phyloP scores from a whole-genome alignment of 805 yeast genomes.

The Saccharomycopsis amapae region DNA sequence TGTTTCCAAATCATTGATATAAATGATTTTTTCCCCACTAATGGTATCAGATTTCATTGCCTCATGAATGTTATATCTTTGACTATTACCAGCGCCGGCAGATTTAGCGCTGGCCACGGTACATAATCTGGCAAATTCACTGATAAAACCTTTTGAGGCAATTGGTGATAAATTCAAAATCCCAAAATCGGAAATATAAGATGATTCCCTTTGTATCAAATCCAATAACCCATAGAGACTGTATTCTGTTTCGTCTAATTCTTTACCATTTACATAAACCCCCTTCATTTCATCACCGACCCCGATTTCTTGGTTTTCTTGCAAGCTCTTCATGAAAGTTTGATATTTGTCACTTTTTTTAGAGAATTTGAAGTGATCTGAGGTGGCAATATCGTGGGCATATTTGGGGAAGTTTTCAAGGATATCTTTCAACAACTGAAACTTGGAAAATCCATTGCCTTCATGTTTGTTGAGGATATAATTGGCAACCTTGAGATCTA shows the following conservation, averaged over 20 bases:
- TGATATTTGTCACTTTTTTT: constrained; percentile 19
- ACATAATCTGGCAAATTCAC: constrained; percentile 33
- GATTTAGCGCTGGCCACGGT: constrained; percentile 18
- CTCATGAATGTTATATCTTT: constrained; percentile 12
- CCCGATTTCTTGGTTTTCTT: constrained; percentile 33
- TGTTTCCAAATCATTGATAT: constrained; percentile 68
- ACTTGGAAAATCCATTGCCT: constrained; percentile 26
- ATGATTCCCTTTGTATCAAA: constrained; percentile 33
- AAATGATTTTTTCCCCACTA: constrained; percentile 41
- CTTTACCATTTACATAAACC: constrained; percentile 64
- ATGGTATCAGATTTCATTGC: constrained; percentile 25
- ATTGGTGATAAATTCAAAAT: constrained; percentile 31
- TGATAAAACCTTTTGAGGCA: constrained; percentile 33
- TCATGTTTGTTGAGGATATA: constrained; percentile 20
- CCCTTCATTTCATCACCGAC: constrained; percentile 36
- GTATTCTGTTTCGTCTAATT: constrained; percentile 39
- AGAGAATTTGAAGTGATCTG: constrained; percentile 16
- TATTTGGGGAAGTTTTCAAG: constrained; percentile 51
- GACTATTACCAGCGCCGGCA: constrained; percentile 10
- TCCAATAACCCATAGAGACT: constrained; percentile 38
- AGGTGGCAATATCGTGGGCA: constrained; percentile 33
- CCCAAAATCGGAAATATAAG: constrained; percentile 23
- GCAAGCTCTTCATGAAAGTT: constrained; percentile 27
- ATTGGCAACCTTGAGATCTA: constrained; percentile 38
- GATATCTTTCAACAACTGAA: constrained; percentile 34